Conservation (phyloP, 306 rosid species). For the Inga leiocalycina region DNA sequence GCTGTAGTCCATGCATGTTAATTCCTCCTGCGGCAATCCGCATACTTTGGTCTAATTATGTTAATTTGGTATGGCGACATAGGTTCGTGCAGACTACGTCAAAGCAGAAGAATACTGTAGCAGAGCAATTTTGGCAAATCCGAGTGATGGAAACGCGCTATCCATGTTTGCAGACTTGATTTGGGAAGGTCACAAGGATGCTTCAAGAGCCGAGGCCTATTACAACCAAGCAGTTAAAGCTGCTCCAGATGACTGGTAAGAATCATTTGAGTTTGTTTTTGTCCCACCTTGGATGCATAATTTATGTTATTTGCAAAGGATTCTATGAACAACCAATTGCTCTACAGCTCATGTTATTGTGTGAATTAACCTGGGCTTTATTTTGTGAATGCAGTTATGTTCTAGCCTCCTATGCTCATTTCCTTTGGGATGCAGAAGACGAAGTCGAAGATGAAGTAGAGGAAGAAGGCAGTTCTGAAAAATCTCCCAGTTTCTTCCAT, state of each 20-base stretch:
- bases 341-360: neutral
- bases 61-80: slow-evolving; percentile 2
- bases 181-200: slow-evolving; percentile 77
- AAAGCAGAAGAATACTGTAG: slow-evolving; percentile 91
- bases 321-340: neutral
- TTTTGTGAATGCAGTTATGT: slow-evolving; percentile 65
- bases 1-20: neutral
- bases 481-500: slow-evolving; percentile 44
- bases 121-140: slow-evolving; percentile 79
- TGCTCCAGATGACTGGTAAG: slow-evolving; percentile 78
- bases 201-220: slow-evolving; percentile 69
- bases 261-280: neutral
- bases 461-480: slow-evolving; percentile 33
- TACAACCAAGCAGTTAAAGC: slow-evolving; percentile 75
- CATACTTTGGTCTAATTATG: neutral
- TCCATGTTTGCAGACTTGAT: slow-evolving; percentile 83
- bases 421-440: slow-evolving; percentile 90
- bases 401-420: slow-evolving; percentile 79
- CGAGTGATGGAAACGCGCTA: slow-evolving; percentile 62
- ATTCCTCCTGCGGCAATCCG: neutral
- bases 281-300: neutral
- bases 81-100: slow-evolving; percentile 64
- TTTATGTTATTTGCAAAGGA: neutral
- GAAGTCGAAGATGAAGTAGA: slow-evolving; percentile 60
- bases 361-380: slow-evolving; percentile 27